Evolutionary conservation across 306 rosid genomes (phyloP), one percentile per base, ranked within the genome.

Genomic region (Cyclanthera cordifolia): DNA sequence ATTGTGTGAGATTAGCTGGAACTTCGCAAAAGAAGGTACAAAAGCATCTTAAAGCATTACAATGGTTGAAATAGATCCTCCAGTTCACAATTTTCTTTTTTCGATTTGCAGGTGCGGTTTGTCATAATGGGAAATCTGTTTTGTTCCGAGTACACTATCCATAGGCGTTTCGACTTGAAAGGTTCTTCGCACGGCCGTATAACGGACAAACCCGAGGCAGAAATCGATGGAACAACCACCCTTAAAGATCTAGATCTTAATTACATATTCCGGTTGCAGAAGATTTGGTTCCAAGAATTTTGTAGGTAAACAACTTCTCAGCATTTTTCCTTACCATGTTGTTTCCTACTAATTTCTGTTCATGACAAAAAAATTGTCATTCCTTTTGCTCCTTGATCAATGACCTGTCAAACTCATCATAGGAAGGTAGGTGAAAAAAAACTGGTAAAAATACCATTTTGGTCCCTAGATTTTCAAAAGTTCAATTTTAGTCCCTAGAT

Each of bases 71-170:
- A 41, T 8, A 16, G 65, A 39, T 43, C 3, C 53, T 68, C 55
- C 47, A 17, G 68, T 73, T 70, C 47, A 32, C 67, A 20, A 32
- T 50, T 70, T 75, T 19, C 17, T 53, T 63, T n/a, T n/a, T n/a
- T n/a, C n/a, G 12, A 30, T 70, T 67, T 76, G 53, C 83, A 93
- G 98, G 98, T 93, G 67, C 88, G 99, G 12, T 93, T 93, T 75
- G 91, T 93, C 76, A 90, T 93, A 57, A 93, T 93, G 99, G 95
- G 97, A 75, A 93, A 93, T 71, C 81, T 93, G 49, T 93, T 93
- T 69, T 88, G 97, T 76, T 80, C 99, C 1, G 84, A 86, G 63
- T 75, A 76, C 55, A 53, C 72, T 56, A 90, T 93, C 72, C 99
- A 93, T 13, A 74, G 86, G 74, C 87, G 99, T 56, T 93, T 90